Percentiles rank a stretch among this genome's conserved stretches.
phyloP scores from a whole-genome alignment of 2,329 filamentous ascomycete species.

The Aspergillus pseudotamarii region DNA sequence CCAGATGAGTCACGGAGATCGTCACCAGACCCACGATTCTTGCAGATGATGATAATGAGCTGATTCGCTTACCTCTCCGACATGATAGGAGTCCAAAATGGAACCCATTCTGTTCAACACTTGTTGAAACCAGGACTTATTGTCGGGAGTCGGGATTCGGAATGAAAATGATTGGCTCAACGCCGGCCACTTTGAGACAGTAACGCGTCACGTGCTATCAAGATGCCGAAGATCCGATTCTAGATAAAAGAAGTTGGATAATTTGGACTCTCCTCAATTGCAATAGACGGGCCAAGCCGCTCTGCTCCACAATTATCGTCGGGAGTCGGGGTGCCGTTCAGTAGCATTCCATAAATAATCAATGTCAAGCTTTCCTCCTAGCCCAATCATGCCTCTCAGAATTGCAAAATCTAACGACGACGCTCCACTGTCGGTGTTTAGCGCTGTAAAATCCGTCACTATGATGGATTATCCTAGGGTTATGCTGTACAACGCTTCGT shows the following conservation, averaged over 20 bases:
- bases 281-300: constrained; percentile 1
- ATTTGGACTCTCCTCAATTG: not conserved
- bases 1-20: not conserved
- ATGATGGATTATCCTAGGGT: not conserved
- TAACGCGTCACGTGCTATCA: not conserved
- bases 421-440: constrained; percentile 10
- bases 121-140: not conserved
- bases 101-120: not conserved
- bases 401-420: constrained; percentile 1
- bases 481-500: not conserved
- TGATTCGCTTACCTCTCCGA: not conserved
- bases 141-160: not conserved
- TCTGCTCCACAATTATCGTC: not conserved
- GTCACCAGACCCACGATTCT: not conserved
- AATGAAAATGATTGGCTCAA: not conserved
- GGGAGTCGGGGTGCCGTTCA: not conserved
- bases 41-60: not conserved
- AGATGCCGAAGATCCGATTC: constrained; percentile 11
- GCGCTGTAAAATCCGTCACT: not conserved
- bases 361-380: constrained; percentile 10
- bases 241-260: not conserved
- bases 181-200: too few species aligned
- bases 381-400: constrained; percentile 2
- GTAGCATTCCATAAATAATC: not conserved
- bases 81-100: not conserved